Percentiles rank a stretch among this genome's conserved stretches.
Evolutionary conservation across 805 yeast species (phyloP).

Genomic region (Pichia insulana): DNA sequence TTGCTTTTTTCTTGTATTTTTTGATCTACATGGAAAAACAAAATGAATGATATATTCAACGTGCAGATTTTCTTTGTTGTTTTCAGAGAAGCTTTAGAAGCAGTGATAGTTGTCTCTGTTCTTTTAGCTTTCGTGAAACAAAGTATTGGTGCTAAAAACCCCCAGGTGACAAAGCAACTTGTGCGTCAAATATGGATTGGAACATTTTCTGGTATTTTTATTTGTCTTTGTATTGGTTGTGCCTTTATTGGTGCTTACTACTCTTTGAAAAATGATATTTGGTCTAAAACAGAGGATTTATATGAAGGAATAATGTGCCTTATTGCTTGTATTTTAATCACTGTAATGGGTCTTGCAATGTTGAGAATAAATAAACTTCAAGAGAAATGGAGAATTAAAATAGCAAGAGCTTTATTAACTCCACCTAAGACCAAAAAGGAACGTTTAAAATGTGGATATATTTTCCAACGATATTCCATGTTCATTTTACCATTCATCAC

Average conservation of each 20-base stretch:
- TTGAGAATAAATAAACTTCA: constrained; percentile 92
- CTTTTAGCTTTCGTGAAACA: constrained; percentile 86
- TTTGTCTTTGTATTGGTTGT: constrained; percentile 81
- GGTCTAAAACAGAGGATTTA: constrained; percentile 80
- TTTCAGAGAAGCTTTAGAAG: constrained; percentile 90
- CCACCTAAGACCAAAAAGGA: constrained; percentile 41
- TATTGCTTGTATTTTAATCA: constrained; percentile 81
- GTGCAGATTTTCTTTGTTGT: constrained; percentile 80
- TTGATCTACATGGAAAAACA: no score
- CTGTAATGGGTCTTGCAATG: constrained; percentile 95
- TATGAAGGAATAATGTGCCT: constrained; percentile 97
- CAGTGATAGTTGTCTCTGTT: constrained; percentile 84
- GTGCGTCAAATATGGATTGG: constrained; percentile 78
- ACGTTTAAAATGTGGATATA: constrained; percentile 44
- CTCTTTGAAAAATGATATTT: constrained; percentile 68
- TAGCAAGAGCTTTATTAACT: constrained; percentile 73
- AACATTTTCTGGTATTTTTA: constrained; percentile 56
- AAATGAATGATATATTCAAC: constrained; percentile 43
- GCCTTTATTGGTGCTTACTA: constrained; percentile 94
- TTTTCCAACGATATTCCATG: constrained; percentile 73
- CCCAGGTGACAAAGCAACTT: constrained; percentile 39
- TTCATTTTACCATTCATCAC: constrained; percentile 86
- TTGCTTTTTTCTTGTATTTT: no score
- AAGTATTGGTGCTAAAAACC: constrained; percentile 53
- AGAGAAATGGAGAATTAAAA: constrained; percentile 93